Evolutionary conservation across 2,329 filamentous ascomycete species (phyloP), one percentile per base, ranked within the genome.

Genomic region (Capronia epimyces): DNA sequence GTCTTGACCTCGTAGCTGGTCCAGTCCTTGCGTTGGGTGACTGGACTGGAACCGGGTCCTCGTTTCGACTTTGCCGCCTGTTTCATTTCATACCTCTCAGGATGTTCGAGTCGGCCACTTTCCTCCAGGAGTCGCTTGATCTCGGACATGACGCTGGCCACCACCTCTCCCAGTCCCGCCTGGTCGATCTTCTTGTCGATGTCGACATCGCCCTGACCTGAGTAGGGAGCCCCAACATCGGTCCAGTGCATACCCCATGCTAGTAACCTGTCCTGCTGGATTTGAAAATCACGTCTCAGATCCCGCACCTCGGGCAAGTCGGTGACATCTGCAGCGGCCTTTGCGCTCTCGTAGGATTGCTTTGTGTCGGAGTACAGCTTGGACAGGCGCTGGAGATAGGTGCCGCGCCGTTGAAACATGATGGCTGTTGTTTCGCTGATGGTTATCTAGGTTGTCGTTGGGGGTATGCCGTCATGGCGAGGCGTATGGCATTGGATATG

Each of bases 161-260:
- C 81, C 3, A 81, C 77, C 65, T 83, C 80, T 39, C 79, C 81
- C 54, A 83, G 71, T 15, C 80, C 81, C 25, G 81, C 81, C 53
- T 78, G 74, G 45, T 79, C 80, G 15, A 83, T 69, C 15, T 77
- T 78, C 60, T 81, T 79, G 62, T 83, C 81, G 60, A 83, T 83
- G 65, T 81, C 76, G 59, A 59, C 56, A 53, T 63, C 60, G 16
- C 49, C 50, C 20, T 51, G 45, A 37, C 48, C 50, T 4, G 49
- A 45, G 20, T 57, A 53, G 15, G 57, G 56, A 10, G 46, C 49
- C 7, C 58, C 56, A 52, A 77, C 79, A 63, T 83, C 81, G 65
- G 75, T 81, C 81, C 81, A 84, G 63, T 83, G 79, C 51, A 83
- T 67, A 41, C 81, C 81, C 81, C 81, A 84, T 25, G 80, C 76